phyloP scores from a whole-genome alignment of 2,329 filamentous ascomycete genomes.

The Fusarium anguioides region DNA sequence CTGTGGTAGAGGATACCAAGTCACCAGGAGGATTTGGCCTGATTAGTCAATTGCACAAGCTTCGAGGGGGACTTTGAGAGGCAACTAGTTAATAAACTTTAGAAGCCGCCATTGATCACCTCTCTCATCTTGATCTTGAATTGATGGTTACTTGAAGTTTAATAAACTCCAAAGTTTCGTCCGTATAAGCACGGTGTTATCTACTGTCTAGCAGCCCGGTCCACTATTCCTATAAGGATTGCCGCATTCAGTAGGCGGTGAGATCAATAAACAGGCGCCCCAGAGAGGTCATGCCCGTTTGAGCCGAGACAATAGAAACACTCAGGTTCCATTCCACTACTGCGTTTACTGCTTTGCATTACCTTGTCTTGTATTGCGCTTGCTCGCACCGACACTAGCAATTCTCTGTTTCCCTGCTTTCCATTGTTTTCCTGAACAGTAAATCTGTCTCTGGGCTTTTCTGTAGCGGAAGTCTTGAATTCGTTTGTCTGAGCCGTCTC shows the following conservation, averaged over 20 bases:
- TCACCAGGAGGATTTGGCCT: conserved; percentile 66
- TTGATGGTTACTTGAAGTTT: background rate
- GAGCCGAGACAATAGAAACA: conserved; percentile 31
- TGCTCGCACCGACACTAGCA: background rate
- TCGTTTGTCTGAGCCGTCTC: conserved; percentile 1
- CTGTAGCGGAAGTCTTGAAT: background rate
- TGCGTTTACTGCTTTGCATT: background rate
- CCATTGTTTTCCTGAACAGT: conserved; percentile 6
- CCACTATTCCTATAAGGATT: conserved; percentile 30
- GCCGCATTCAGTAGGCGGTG: conserved; percentile 42
- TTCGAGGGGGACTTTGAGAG: conserved; percentile 63
- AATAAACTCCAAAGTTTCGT: background rate
- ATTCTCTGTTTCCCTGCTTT: background rate
- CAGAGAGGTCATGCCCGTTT: conserved; percentile 40
- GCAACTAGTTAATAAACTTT: background rate
- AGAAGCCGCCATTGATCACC: background rate
- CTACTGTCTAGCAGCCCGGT: background rate
- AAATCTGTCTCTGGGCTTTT: background rate
- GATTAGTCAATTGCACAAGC: conserved; percentile 71
- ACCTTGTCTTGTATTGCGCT: background rate
- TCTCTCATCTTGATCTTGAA: background rate
- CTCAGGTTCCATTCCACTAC: conserved; percentile 2
- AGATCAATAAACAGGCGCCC: conserved; percentile 22
- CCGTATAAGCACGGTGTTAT: conserved; percentile 14
- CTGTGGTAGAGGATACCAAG: conserved; percentile 54